Evolutionary conservation across 2,329 filamentous ascomycete species (phyloP).

Genomic region (Phialocephala sp.): DNA sequence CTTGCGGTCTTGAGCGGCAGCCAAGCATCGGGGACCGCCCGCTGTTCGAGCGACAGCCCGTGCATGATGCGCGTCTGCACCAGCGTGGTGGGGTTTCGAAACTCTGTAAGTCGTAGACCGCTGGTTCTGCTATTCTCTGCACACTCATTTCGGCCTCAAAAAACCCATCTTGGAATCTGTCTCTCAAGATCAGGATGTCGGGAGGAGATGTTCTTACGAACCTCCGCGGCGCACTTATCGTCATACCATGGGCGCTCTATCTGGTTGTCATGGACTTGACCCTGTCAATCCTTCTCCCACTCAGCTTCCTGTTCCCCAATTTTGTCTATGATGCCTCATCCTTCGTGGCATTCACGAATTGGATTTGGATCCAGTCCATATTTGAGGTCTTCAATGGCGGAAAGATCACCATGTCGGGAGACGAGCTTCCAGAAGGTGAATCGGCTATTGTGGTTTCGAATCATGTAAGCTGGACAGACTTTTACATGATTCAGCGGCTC

Average conservation of each 20-base stretch:
- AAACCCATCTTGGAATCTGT: too few relatives aligned
- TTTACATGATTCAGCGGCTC: constrained; percentile 67
- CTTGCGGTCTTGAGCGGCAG: not conserved
- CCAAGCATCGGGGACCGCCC: not conserved
- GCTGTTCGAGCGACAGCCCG: not conserved
- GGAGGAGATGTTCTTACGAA: constrained; percentile 41
- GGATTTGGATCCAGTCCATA: constrained; percentile 62
- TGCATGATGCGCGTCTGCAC: constrained; percentile 8
- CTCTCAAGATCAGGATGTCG: constrained; percentile 15
- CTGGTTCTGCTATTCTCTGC: not conserved
- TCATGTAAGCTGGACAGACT: constrained; percentile 66
- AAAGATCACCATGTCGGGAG: constrained; percentile 58
- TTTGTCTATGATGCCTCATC: constrained; percentile 61
- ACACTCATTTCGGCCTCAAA: not conserved
- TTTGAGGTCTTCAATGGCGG: constrained; percentile 61
- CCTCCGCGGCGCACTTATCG: constrained; percentile 51
- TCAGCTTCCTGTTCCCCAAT: constrained; percentile 54
- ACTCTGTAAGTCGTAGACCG: not conserved
- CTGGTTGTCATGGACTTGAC: constrained; percentile 57
- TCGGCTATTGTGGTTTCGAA: constrained; percentile 65
- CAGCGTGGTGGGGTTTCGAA: not conserved
- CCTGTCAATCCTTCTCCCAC: constrained; percentile 54
- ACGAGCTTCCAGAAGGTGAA: constrained; percentile 57
- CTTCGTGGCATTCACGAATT: constrained; percentile 57
- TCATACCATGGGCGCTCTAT: constrained; percentile 58